Conservation (phyloP, 2,329 filamentous ascomycete genomes). For the Fonsecaea nubica region DNA sequence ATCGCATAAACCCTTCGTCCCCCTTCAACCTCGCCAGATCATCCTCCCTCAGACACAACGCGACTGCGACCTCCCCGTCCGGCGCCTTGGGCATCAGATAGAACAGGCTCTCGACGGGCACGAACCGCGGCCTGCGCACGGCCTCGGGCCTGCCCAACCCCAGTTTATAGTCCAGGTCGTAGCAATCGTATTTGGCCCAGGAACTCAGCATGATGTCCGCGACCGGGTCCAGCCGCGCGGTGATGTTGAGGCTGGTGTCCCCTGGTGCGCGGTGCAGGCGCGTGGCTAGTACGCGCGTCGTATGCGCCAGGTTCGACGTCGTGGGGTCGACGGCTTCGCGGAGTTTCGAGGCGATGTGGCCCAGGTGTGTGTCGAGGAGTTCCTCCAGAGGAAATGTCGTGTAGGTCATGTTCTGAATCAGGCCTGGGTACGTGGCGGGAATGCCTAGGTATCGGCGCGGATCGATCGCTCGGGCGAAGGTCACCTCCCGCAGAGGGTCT, state of each 20-base stretch:
- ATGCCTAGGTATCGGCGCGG: slow-evolving; percentile 54
- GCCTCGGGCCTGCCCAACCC: slow-evolving; percentile 55
- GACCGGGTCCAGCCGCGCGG: slow-evolving; percentile 47
- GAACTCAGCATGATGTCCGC: slow-evolving; percentile 61
- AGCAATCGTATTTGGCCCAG: slow-evolving; percentile 58
- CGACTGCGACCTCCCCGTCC: slow-evolving; percentile 55
- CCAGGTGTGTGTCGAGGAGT: slow-evolving; percentile 45
- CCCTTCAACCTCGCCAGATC: slow-evolving; percentile 55
- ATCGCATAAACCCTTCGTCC: slow-evolving; percentile 54
- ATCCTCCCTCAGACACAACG: slow-evolving; percentile 55
- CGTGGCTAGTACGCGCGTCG: slow-evolving; percentile 53
- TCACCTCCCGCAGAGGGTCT: slow-evolving; percentile 38
- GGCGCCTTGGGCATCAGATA: slow-evolving; percentile 58
- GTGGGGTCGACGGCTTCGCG: slow-evolving; percentile 50
- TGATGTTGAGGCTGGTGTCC: slow-evolving; percentile 46
- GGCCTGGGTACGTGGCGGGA: slow-evolving; percentile 55
- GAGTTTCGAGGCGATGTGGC: slow-evolving; percentile 48
- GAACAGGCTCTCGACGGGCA: slow-evolving; percentile 55
- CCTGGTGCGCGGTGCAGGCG: slow-evolving; percentile 46
- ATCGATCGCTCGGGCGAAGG: slow-evolving; percentile 59
- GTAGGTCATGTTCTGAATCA: slow-evolving; percentile 57
- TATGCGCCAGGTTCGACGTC: slow-evolving; percentile 46
- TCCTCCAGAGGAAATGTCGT: slow-evolving; percentile 43
- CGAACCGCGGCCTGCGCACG: slow-evolving; percentile 58
- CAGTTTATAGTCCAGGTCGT: slow-evolving; percentile 56